These are phyloP conservation scores for Glutinoglossum americanum DNA, from an alignment of 495 filamentous ascomycete species.

Conservation along the genomic window DNA sequence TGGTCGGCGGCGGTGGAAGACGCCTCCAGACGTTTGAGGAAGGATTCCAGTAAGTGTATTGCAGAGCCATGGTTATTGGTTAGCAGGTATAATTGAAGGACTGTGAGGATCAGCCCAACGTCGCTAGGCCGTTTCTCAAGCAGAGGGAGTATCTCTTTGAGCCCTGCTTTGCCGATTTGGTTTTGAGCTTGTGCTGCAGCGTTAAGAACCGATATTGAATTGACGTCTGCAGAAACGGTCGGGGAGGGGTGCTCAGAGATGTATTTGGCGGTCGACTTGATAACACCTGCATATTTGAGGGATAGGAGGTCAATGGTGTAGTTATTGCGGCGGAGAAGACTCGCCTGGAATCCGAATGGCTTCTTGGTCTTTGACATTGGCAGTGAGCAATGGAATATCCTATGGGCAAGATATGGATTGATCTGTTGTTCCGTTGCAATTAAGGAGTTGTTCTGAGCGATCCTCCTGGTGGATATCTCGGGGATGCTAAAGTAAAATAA, in stretches of 20 bases:
- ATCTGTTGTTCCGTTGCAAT: conserved; percentile 29
- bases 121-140: conserved; percentile 60
- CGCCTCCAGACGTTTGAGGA: conserved; percentile 50
- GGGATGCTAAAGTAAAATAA: conserved; percentile 31
- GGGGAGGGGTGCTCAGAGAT: conserved; percentile 31
- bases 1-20: conserved; percentile 36
- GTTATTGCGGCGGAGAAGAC: conserved; percentile 42
- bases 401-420: conserved; percentile 65
- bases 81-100: conserved; percentile 64
- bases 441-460: conserved; percentile 62
- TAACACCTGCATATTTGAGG: conserved; percentile 55
- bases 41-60: conserved; percentile 49
- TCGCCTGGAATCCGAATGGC: conserved; percentile 58
- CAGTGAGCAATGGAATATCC: conserved; percentile 36
- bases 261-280: conserved; percentile 36
- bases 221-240: conserved; percentile 32
- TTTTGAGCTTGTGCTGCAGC: conserved; percentile 55
- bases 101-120: conserved; percentile 61
- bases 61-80: conserved; percentile 57
- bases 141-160: conserved; percentile 55
- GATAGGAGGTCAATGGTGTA: conserved; percentile 54
- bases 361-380: conserved; percentile 39
- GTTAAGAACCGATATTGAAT: conserved; percentile 50
- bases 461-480: conserved; percentile 51
- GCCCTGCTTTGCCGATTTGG: conserved; percentile 38